Evolutionary conservation across 2,329 filamentous ascomycete genomes (phyloP), one percentile per base, ranked within the genome.

Genomic region (Bipolaris sorokiniana): DNA sequence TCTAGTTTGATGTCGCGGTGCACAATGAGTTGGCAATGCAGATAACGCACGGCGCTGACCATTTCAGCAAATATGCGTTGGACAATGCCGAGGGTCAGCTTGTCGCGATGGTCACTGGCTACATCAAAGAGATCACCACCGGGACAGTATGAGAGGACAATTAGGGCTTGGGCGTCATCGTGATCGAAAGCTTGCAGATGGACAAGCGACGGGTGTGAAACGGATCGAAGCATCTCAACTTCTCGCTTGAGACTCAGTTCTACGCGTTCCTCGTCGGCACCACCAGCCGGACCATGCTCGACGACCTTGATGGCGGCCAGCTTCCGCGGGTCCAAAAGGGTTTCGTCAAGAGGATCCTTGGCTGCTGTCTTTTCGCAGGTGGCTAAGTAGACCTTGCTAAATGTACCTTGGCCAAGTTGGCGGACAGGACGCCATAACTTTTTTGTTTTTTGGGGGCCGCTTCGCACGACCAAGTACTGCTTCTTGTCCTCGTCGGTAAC

Each of bases 1-100:
- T 99, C 95, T 57, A 99, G 88, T 79, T 99, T 99, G 77, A 99
- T 96, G 76, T 99, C 95, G 58, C 95, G 88, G 75, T 99, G 95
- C 51, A 98, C 94, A 72, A 99, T 97, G 65, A 86, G 88, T 68
- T 90, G 83, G 51, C 86, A 82, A 76, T 99, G 95, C 47, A 99
- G 81, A 79, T 98, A 97, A 56, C 84, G 85, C 34, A 96, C 89
- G 0, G 94, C 95, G 59, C 86, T 88, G 22, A 98, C 88, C 62
- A 98, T 77, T 76, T 99, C 95, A 13, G 93, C 84, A 76, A 97
- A 97, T 54, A 98, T 92, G 49, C 95, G 86, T 63, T 91, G 86
- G 47, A 97, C 83, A 44, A 98, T 79, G 1, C 80, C 72, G 0
- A 91, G 85, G 3, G 84, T 87, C 46, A 97, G 81, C 1, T 90